Conservation (phyloP, 169 alveolate genomes). For the Eimeria nieschulzi region DNA sequence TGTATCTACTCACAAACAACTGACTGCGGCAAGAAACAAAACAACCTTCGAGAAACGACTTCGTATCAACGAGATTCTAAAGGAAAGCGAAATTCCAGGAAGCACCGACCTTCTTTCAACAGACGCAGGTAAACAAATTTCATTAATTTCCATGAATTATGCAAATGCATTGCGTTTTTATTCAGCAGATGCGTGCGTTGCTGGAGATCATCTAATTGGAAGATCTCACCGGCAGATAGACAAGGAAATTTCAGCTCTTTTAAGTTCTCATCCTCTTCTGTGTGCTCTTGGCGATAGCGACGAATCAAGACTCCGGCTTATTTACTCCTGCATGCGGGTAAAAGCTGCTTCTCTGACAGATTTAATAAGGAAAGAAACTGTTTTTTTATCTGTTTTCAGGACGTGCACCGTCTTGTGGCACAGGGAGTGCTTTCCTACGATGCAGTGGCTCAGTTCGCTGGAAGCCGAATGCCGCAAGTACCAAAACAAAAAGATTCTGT, state of each 20-base stretch:
- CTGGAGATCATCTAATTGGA: background rate
- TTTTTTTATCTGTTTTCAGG: background rate
- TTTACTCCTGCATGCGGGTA: background rate
- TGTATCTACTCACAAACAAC: constrained; percentile 3
- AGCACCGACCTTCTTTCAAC: background rate
- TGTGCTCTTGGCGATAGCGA: background rate
- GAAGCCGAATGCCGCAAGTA: background rate
- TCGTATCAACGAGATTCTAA: background rate
- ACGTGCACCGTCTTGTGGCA: background rate
- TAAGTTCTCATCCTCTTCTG: background rate
- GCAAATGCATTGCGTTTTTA: background rate
- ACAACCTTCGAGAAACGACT: background rate
- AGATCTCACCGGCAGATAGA: background rate
- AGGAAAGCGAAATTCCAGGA: background rate
- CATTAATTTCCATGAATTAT: background rate
- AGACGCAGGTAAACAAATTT: constrained; percentile 10
- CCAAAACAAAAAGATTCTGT: background rate
- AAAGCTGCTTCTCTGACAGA: no score
- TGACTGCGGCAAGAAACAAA: background rate
- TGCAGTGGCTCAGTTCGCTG: background rate
- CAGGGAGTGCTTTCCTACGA: background rate
- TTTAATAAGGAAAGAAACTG: background rate
- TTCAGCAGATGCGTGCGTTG: constrained; percentile 1
- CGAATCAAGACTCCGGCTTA: background rate
- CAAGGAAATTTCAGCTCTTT: background rate